Conservation (phyloP, 2,329 filamentous ascomycete genomes). For the Akanthomyces muscarius region DNA sequence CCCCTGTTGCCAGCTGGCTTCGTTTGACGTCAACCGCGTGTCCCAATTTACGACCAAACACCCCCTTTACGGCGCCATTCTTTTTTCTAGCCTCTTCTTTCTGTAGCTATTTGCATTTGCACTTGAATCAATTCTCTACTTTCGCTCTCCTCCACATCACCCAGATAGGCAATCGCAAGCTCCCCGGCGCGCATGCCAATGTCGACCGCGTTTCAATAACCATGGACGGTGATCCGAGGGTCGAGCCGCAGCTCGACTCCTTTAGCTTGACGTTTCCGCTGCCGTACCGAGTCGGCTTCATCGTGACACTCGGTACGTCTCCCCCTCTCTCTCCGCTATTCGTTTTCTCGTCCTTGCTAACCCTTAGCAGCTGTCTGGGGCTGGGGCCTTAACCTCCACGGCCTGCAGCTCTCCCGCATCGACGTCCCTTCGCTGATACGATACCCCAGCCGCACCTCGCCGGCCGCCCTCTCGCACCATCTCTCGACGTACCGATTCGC, state of each 20-base stretch:
- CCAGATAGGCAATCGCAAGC: neutral
- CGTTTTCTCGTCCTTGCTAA: neutral
- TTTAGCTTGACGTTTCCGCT: constrained; percentile 85
- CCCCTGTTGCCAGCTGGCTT: constrained; percentile 4
- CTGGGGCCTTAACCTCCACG: constrained; percentile 90
- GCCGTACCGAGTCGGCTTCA: constrained; percentile 82
- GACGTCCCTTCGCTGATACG: constrained; percentile 82
- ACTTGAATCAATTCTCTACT: neutral
- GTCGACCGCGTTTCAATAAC: constrained; percentile 17
- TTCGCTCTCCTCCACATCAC: neutral
- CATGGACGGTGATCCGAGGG: constrained; percentile 72
- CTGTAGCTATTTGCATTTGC: neutral
- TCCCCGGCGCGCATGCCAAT: constrained; percentile 1
- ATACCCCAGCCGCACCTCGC: constrained; percentile 71
- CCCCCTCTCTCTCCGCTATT: neutral
- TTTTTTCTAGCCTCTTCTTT: neutral
- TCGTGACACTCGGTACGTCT: constrained; percentile 72
- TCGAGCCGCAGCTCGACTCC: constrained; percentile 70
- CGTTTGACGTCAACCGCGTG: constrained; percentile 2
- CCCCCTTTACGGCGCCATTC: neutral
- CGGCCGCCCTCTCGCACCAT: constrained; percentile 70
- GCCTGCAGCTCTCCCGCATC: constrained; percentile 74
- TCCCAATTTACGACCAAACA: neutral
- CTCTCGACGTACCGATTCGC: constrained; percentile 83
- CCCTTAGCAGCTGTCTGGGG: constrained; percentile 74